Percentiles rank a stretch among this genome's conserved stretches.
Conservation (phyloP, 1,284 basidiomycete species). For the Coniophora puteana region DNA sequence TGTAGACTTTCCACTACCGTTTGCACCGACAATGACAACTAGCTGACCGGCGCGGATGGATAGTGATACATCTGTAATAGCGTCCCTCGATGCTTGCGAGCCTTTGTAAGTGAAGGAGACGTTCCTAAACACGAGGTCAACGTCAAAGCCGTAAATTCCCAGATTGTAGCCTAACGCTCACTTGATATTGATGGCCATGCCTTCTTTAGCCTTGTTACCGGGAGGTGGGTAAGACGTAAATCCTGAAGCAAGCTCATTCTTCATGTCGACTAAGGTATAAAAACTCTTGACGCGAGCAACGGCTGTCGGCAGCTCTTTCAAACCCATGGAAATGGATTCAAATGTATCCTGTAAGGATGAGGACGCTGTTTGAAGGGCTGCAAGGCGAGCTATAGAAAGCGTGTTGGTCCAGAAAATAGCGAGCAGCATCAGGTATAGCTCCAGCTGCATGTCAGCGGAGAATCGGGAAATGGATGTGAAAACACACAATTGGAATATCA, state of each 20-base stretch:
- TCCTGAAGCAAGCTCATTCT: slow-evolving; percentile 22
- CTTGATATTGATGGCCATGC: slow-evolving; percentile 35
- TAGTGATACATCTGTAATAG: slow-evolving; percentile 39
- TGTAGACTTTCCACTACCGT: slow-evolving; percentile 44
- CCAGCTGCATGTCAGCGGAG: background rate
- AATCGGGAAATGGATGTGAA: rapidly evolving
- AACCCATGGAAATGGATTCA: background rate
- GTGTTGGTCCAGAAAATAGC: slow-evolving; percentile 28
- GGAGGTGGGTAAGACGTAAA: slow-evolving; percentile 16
- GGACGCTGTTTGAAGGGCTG: slow-evolving; percentile 29
- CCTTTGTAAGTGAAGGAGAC: slow-evolving; percentile 46
- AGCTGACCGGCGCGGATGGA: slow-evolving; percentile 42
- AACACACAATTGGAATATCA: slow-evolving; percentile 29
- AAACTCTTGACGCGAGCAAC: slow-evolving; percentile 16
- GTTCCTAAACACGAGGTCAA: slow-evolving; percentile 23
- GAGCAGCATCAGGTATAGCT: slow-evolving; percentile 34
- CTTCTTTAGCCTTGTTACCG: slow-evolving; percentile 15
- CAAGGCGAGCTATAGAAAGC: slow-evolving; percentile 31
- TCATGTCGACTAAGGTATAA: slow-evolving; percentile 13
- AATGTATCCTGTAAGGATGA: slow-evolving; percentile 20
- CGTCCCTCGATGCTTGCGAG: slow-evolving; percentile 32
- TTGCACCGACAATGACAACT: slow-evolving; percentile 43
- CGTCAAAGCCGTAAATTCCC: background rate
- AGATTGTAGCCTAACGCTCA: slow-evolving; percentile 6
- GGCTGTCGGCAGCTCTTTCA: slow-evolving; percentile 9